phyloP scores from a whole-genome alignment of 2,329 filamentous ascomycete genomes.

The Chaetomiaceae sp. region DNA sequence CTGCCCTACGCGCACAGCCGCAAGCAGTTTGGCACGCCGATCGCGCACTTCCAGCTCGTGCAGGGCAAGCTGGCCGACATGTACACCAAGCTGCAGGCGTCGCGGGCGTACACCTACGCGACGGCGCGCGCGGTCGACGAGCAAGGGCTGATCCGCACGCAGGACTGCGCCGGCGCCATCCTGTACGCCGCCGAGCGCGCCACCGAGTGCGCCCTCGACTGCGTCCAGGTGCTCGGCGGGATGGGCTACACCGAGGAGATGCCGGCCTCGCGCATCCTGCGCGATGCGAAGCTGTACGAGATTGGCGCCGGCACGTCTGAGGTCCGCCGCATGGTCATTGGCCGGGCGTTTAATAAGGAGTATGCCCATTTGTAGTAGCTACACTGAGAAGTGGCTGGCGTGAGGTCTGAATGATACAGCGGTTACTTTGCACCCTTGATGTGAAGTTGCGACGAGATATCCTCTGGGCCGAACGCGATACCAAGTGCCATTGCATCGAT shows the following conservation, averaged over 20 bases:
- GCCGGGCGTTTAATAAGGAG: conserved; percentile 83
- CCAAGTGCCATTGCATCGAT: too few species aligned
- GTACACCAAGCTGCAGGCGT: conserved; percentile 88
- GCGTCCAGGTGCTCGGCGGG: conserved; percentile 86
- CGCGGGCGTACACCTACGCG: conserved; percentile 78
- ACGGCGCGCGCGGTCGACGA: conserved; percentile 79
- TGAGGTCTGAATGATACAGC: not conserved
- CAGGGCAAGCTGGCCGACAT: conserved; percentile 94
- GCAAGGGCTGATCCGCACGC: conserved; percentile 64
- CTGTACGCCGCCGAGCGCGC: conserved; percentile 88
- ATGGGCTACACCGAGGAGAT: conserved; percentile 98
- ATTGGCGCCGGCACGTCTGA: conserved; percentile 96
- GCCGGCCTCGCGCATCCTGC: conserved; percentile 74
- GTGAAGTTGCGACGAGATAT: too few species aligned
- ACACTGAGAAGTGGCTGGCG: too few species aligned
- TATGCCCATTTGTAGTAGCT: conserved; percentile 42
- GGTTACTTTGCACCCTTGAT: not conserved
- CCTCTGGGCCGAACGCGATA: not conserved
- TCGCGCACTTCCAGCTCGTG: conserved; percentile 87
- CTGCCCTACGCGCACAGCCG: conserved; percentile 85
- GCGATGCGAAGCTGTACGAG: conserved; percentile 79
- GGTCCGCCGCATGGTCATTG: conserved; percentile 89
- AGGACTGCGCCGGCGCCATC: conserved; percentile 93
- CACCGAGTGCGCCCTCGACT: conserved; percentile 79
- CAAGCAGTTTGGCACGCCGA: conserved; percentile 79